Conservation (phyloP, 2,329 filamentous ascomycete genomes). For the Fusarium nygamai region DNA sequence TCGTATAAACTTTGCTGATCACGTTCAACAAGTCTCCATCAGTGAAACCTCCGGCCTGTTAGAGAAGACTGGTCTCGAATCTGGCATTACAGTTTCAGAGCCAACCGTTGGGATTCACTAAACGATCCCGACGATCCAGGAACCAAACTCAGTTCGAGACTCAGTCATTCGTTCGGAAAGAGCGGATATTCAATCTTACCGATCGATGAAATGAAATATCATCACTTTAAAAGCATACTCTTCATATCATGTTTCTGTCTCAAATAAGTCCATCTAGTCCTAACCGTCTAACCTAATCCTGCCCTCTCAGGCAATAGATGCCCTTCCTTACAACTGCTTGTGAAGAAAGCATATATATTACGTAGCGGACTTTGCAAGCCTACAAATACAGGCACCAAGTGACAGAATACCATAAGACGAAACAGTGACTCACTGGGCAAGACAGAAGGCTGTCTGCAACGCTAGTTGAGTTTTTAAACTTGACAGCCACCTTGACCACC, state of each 20-base stretch:
- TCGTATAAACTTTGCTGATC: background rate
- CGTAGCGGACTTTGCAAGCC: background rate
- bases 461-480: background rate
- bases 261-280: background rate
- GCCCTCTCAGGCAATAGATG: background rate
- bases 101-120: constrained; percentile 17
- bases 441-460: background rate
- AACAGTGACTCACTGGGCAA: background rate
- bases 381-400: background rate
- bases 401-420: background rate
- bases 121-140: constrained; percentile 13
- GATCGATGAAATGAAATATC: background rate
- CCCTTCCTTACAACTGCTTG: background rate
- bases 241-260: background rate
- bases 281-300: background rate
- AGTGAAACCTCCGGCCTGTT: background rate
- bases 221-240: background rate
- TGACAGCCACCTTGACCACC: constrained; percentile 13
- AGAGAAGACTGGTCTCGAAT: background rate
- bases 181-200: background rate
- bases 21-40: background rate
- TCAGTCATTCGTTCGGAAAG: background rate
- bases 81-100: background rate
- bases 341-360: background rate
- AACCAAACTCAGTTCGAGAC: constrained; percentile 17